Base-by-base conservation (phyloP, 768 basidiomycete genomes). In the Psilocybe sp. region DNA sequence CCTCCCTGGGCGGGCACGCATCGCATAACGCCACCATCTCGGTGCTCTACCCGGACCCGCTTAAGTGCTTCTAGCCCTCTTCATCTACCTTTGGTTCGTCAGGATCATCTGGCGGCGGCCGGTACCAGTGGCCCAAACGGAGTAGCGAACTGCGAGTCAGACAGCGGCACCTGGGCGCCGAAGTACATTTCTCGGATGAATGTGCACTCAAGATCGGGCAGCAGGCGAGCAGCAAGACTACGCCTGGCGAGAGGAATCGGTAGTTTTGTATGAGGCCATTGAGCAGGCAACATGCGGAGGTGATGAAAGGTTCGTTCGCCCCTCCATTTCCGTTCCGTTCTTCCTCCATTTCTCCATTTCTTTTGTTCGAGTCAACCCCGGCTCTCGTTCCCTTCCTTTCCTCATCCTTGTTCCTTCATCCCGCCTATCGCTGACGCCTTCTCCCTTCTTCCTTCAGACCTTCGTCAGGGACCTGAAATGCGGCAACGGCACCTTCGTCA, bases 381-480 rank as follows among this genome's bases (percentile, higher is more conserved):
- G n/a, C n/a, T n/a, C n/a, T n/a, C n/a, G n/a, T n/a, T 12, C 10
- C 40, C 39, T 44, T 14, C 39, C 33, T 51, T 44, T 47, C n/a
- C n/a, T n/a, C n/a, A n/a, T n/a, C n/a, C n/a, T n/a, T n/a, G n/a
- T n/a, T n/a, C n/a, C n/a, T n/a, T n/a, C n/a, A n/a, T n/a, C n/a
- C n/a, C n/a, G n/a, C n/a, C n/a, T n/a, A n/a, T n/a, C n/a, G n/a
- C n/a, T n/a, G n/a, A n/a, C n/a, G n/a, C n/a, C n/a, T n/a, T n/a
- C n/a, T n/a, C n/a, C n/a, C n/a, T n/a, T n/a, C n/a, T n/a, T 39
- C 12, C 31, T 4, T 28, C 41, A 98, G 93, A 94, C 98, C 69
- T 96, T 73, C 75, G 98, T 99, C 77, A 96, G 92, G 70, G 96
- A 98, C 68, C 93, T 98, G 64, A 96, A 96, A 74, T 92, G 89